phyloP scores from a whole-genome alignment of 2,329 filamentous ascomycete genomes.

The Didymella exigua region DNA sequence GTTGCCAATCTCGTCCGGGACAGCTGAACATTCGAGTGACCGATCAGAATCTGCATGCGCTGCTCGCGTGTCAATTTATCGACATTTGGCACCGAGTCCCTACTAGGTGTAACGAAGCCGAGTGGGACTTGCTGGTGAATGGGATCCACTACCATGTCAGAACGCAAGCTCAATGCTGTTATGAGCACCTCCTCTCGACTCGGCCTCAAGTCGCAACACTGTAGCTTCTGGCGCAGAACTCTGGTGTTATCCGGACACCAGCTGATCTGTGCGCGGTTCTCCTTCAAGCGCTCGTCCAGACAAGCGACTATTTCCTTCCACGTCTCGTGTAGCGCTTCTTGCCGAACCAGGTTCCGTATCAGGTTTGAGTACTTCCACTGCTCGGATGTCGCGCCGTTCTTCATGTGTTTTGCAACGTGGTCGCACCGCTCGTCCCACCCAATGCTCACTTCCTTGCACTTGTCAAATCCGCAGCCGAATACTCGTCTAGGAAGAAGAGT shows the following conservation, averaged over 20 bases:
- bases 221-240: constrained; percentile 45
- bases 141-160: constrained; percentile 39
- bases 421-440: constrained; percentile 49
- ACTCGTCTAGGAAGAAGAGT: constrained; percentile 41
- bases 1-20: constrained; percentile 37
- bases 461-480: constrained; percentile 49
- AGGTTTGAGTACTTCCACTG: constrained; percentile 49
- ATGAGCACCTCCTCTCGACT: constrained; percentile 46
- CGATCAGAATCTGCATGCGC: constrained; percentile 46
- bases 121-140: constrained; percentile 38
- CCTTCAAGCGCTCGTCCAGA: constrained; percentile 40
- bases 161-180: constrained; percentile 44
- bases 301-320: constrained; percentile 47
- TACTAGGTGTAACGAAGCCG: constrained; percentile 44
- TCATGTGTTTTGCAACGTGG: constrained; percentile 49
- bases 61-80: constrained; percentile 41
- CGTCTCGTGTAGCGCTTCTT: constrained; percentile 44
- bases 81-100: constrained; percentile 43
- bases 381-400: constrained; percentile 43
- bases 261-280: constrained; percentile 45
- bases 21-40: constrained; percentile 35
- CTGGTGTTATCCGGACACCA: constrained; percentile 47
- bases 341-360: constrained; percentile 46
- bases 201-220: constrained; percentile 46
- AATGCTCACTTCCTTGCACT: constrained; percentile 48